Evolutionary conservation across 2,329 filamentous ascomycete genomes (phyloP), one percentile per base, ranked within the genome.

Genomic region (Coniochaeta hoffmannii): DNA sequence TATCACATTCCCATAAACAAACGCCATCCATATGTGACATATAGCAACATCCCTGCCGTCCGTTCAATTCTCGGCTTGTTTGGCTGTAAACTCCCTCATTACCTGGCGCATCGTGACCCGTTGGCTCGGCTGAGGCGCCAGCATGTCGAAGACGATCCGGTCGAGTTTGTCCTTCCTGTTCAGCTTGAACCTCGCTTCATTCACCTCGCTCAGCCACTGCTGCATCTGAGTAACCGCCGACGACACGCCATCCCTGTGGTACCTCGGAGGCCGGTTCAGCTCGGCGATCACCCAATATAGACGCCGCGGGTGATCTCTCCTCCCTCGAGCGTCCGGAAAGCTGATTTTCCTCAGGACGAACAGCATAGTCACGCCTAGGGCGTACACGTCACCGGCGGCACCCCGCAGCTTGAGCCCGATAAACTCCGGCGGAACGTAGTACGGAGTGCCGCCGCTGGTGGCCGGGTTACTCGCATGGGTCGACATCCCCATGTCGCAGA

Each of bases 351-450:
- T 71, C 54, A 84, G 65, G 4, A 81, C 75, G 59, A 84, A 84
- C 19, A 84, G 72, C 80, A 84, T 83, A 30, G 80, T 82, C 52
- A 84, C 72, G 49, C 81, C 81, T 30, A 84, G 68, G 0, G 80
- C 81, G 80, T 81, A 84, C 9, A 83, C 79, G 60, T 84, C 81
- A 30, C 80, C 81, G 2, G 79, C 70, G 3, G 76, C 66, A 3
- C 81, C 81, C 31, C 81, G 79, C 50, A 74, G 70, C 64, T 77
- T 80, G 53, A 73, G 69, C 12, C 76, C 78, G 57, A 84, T 81
- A 64, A 82, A 85, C 65, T 85, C 81, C 22, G 81, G 81, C 1
- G 81, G 80, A 19, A 85, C 74, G 63, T 85, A 85, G 67, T 82
- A 84, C 12, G 81, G 81, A 14, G 81, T 85, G 52, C 81, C 81